Evolutionary conservation across 306 rosid species (phyloP).

Genomic region (Quercus rubra): DNA sequence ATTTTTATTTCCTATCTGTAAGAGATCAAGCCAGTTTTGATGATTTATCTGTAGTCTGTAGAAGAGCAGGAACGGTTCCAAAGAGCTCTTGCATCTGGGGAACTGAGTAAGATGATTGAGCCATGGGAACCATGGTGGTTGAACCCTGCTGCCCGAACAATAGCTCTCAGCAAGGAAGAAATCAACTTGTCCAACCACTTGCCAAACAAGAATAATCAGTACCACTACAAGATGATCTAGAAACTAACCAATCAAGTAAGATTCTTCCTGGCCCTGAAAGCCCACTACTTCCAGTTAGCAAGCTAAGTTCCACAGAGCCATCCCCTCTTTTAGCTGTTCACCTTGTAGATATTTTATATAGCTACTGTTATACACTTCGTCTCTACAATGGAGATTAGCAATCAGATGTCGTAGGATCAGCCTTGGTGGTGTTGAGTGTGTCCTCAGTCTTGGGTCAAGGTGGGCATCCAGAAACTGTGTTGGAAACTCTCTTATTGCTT

Average conservation of each 20-base stretch:
- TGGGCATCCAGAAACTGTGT: constrained; percentile 58
- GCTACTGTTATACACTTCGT: constrained; percentile 75
- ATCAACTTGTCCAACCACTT: constrained; percentile 69
- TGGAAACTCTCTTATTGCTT: constrained; percentile 65
- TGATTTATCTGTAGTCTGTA: constrained; percentile 45
- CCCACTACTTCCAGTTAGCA: constrained; percentile 64
- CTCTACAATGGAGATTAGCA: constrained; percentile 85
- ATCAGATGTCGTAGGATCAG: constrained; percentile 67
- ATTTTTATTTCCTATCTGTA: constrained; percentile 25
- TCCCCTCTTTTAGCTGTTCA: constrained; percentile 75
- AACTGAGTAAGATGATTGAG: constrained; percentile 78
- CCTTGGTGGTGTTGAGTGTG: constrained; percentile 54
- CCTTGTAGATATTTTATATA: constrained; percentile 67
- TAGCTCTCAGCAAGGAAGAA: constrained; percentile 75
- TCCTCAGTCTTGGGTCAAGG: constrained; percentile 76
- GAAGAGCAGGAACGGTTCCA: constrained; percentile 79
- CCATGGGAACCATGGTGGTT: constrained; percentile 99
- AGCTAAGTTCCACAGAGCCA: constrained; percentile 70
- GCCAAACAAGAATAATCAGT: constrained; percentile 26
- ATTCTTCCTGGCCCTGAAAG: constrained; percentile 72
- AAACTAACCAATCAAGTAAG: constrained; percentile 33
- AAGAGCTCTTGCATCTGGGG: constrained; percentile 82
- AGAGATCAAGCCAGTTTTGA: constrained; percentile 69
- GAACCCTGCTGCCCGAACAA: constrained; percentile 60
- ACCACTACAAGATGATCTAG: constrained; percentile 22